Conservation (phyloP, 169 alveolate genomes). For the Plasmodium knowlesi region DNA sequence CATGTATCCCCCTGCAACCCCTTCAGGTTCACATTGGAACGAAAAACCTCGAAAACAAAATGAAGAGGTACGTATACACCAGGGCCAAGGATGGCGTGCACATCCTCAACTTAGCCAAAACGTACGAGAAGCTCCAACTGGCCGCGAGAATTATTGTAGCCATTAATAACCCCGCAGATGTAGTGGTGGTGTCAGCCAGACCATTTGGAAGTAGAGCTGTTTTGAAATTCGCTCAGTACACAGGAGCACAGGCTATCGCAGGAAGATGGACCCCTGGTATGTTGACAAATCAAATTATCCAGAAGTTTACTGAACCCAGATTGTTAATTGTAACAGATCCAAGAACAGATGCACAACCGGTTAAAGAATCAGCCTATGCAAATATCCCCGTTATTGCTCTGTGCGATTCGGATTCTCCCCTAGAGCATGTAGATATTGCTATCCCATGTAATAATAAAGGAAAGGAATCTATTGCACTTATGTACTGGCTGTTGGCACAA, state of each 20-base stretch:
- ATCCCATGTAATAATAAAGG: conserved; percentile 99
- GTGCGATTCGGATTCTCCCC: conserved; percentile 98
- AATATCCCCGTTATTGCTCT: conserved; percentile 98
- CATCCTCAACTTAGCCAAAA: conserved; percentile 96
- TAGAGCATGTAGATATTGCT: conserved; percentile 98
- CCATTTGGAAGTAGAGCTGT: conserved; percentile 98
- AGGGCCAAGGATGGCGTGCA: conserved; percentile 97
- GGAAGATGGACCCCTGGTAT: conserved; percentile 99
- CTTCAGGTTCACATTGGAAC: conserved; percentile 97
- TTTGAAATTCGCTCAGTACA: conserved; percentile 97
- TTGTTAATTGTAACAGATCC: conserved; percentile 99
- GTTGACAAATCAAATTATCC: conserved; percentile 98
- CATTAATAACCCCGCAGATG: conserved; percentile 97
- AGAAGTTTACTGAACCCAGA: conserved; percentile 98
- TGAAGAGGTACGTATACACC: conserved; percentile 97
- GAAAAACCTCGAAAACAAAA: conserved; percentile 95
- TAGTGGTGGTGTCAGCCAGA: conserved; percentile 97
- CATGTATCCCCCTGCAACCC: background rate
- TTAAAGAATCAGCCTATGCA: conserved; percentile 97
- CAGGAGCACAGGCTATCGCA: conserved; percentile 97
- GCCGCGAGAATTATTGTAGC: conserved; percentile 99
- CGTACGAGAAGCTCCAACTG: conserved; percentile 97
- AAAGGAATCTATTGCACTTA: conserved; percentile 96
- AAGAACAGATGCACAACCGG: conserved; percentile 97
- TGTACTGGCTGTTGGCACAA: conserved; percentile 98